Evolutionary conservation across 2,329 filamentous ascomycete species (phyloP).

Genomic region (Venturia oleaginea): DNA sequence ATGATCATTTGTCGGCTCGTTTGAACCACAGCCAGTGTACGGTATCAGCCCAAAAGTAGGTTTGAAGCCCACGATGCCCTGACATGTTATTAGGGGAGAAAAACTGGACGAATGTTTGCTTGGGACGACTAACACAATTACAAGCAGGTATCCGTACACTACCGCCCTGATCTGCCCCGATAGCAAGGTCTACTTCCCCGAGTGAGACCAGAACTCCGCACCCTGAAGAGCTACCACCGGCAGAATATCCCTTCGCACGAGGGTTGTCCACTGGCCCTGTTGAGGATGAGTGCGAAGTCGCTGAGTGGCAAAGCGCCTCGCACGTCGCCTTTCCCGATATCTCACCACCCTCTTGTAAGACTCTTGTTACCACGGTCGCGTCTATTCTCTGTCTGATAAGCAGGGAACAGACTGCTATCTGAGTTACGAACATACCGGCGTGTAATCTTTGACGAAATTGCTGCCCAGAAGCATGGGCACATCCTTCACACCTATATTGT

Average conservation of each 20-base stretch:
- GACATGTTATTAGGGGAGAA: neutral
- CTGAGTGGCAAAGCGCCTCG: constrained; percentile 26
- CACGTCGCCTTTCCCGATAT: constrained; percentile 25
- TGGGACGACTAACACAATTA: constrained; percentile 17
- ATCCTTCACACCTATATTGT: constrained; percentile 25
- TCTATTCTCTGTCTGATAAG: constrained; percentile 18
- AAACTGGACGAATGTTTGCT: too few relatives aligned
- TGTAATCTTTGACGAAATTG: constrained; percentile 19
- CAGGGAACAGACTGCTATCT: neutral
- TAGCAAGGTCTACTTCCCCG: constrained; percentile 35
- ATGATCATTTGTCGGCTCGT: constrained; percentile 45
- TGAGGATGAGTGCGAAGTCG: constrained; percentile 24
- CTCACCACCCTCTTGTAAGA: constrained; percentile 23
- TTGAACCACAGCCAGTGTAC: constrained; percentile 41
- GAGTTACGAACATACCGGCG: constrained; percentile 16
- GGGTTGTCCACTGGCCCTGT: constrained; percentile 42
- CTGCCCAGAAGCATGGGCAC: constrained; percentile 27
- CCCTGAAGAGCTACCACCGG: constrained; percentile 43
- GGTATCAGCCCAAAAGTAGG: constrained; percentile 45
- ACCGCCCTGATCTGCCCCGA: constrained; percentile 42
- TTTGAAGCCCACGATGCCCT: constrained; percentile 37
- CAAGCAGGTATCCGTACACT: constrained; percentile 38
- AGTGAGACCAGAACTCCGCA: constrained; percentile 38
- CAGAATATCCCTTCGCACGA: constrained; percentile 35
- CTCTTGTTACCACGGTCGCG: constrained; percentile 24